These are phyloP conservation scores for Pinus taeda DNA, from an alignment of 75 land plant genomes.

Conservation along the genomic window DNA sequence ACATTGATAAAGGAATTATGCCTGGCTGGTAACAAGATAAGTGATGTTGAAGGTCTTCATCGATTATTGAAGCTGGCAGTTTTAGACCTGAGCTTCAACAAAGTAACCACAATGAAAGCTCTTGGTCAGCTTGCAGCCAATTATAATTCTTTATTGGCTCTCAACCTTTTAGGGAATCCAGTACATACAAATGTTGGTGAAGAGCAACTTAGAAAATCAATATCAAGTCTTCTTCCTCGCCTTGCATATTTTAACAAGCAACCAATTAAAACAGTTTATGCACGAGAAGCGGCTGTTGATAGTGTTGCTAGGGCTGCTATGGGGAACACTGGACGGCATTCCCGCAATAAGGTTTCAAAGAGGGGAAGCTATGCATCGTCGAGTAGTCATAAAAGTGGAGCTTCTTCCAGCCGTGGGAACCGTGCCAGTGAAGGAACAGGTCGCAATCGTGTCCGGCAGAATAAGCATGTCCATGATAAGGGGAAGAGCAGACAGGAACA, in stretches of 20 bases:
- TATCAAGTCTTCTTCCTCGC: conserved; percentile 60
- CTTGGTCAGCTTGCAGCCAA: conserved; percentile 89
- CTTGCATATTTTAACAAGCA: conserved; percentile 80
- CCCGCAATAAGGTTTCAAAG: conserved; percentile 27
- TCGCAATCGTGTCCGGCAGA: not conserved
- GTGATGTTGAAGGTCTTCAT: conserved; percentile 94
- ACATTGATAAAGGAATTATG: conserved; percentile 77
- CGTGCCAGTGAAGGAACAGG: conserved; percentile 8
- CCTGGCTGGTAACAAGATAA: conserved; percentile 89
- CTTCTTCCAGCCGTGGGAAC: not conserved
- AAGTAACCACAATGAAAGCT: conserved; percentile 71
- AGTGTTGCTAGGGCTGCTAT: conserved; percentile 80
- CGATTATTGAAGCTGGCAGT: conserved; percentile 74
- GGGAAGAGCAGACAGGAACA: conserved; percentile 5
- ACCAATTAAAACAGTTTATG: conserved; percentile 63
- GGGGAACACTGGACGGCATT: conserved; percentile 28
- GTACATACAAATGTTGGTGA: conserved; percentile 81
- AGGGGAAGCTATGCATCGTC: conserved; percentile 13
- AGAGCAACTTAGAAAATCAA: conserved; percentile 68
- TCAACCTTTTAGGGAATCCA: conserved; percentile 88
- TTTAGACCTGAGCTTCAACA: conserved; percentile 89
- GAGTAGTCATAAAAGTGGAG: not conserved
- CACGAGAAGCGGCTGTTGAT: conserved; percentile 53
- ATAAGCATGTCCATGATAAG: conserved; percentile 1
- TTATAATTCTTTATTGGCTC: conserved; percentile 74